Percentiles rank a stretch among this genome's conserved stretches.
phyloP scores from a whole-genome alignment of 2,329 filamentous ascomycete species.

The Grosmannia serpens region DNA sequence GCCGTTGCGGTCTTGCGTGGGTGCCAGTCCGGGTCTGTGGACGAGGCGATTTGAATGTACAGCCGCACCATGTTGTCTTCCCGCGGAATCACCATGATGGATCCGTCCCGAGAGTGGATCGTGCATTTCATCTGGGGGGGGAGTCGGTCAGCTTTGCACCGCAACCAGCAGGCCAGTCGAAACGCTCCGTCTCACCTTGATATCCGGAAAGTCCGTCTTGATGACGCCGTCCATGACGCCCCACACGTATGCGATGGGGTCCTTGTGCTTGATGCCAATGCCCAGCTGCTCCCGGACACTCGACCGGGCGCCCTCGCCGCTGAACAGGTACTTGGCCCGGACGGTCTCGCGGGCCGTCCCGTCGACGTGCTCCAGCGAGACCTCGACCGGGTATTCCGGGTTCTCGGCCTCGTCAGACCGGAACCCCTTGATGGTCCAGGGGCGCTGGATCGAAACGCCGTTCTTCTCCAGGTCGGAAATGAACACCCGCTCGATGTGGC shows the following conservation, averaged over 20 bases:
- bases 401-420: constrained; percentile 43
- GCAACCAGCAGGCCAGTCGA: too few relatives aligned
- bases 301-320: constrained; percentile 60
- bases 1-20: constrained; percentile 52
- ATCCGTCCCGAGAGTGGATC: constrained; percentile 62
- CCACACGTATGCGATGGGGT: constrained; percentile 62
- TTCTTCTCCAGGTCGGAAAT: constrained; percentile 54
- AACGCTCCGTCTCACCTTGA: constrained; percentile 36
- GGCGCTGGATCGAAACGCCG: constrained; percentile 47
- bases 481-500: constrained; percentile 58
- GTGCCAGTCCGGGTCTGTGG: constrained; percentile 48
- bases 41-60: constrained; percentile 56
- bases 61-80: constrained; percentile 58
- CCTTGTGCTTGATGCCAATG: constrained; percentile 60
- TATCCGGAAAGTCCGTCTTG: constrained; percentile 64
- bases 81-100: constrained; percentile 69
- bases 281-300: constrained; percentile 52
- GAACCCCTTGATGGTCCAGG: constrained; percentile 54
- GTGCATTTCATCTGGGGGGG: constrained; percentile 54
- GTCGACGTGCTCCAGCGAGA: constrained; percentile 66
- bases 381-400: constrained; percentile 65
- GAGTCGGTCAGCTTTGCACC: background rate
- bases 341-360: constrained; percentile 56
- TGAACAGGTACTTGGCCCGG: constrained; percentile 58
- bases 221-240: constrained; percentile 66